phyloP scores from a whole-genome alignment of 371 early-diverging fungal species.

The Lichtheimia ornata region DNA sequence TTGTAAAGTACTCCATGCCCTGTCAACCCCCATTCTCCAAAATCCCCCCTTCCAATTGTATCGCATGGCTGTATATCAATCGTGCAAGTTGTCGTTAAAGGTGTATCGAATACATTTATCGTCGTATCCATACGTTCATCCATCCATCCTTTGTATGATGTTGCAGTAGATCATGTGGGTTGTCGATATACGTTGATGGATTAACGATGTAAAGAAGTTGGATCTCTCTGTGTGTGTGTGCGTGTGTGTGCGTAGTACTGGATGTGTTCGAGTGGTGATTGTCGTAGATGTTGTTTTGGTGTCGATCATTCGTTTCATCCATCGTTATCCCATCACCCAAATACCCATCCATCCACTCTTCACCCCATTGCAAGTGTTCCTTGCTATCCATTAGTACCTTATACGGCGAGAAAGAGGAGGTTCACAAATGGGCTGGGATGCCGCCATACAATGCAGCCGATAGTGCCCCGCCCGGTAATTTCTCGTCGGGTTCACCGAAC shows the following conservation, averaged over 20 bases:
- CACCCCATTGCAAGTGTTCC: neutral
- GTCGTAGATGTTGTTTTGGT: too few species aligned
- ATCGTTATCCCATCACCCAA: conserved; percentile 2
- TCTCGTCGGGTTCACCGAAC: too few species aligned
- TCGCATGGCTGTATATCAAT: neutral
- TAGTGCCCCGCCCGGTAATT: too few species aligned
- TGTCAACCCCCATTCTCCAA: neutral
- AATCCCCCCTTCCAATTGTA: neutral
- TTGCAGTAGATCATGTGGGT: neutral
- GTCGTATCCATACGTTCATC: conserved; percentile 4
- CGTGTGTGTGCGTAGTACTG: too few species aligned
- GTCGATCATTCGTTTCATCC: neutral
- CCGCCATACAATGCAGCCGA: neutral
- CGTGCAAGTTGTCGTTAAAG: neutral
- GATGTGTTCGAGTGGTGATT: too few species aligned
- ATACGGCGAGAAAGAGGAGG: conserved; percentile 3
- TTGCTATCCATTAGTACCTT: neutral
- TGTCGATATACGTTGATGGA: neutral
- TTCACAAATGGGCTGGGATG: conserved; percentile 1
- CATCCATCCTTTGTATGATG: neutral
- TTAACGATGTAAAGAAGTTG: neutral
- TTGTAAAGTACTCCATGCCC: conserved; percentile 1
- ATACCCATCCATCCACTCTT: neutral
- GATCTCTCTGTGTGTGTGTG: neutral
- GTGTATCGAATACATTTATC: neutral